Percentiles rank a stretch among this genome's conserved stretches.
Evolutionary conservation across 2,329 filamentous ascomycete species (phyloP).

Genomic region (Plectosphaerella sp.): DNA sequence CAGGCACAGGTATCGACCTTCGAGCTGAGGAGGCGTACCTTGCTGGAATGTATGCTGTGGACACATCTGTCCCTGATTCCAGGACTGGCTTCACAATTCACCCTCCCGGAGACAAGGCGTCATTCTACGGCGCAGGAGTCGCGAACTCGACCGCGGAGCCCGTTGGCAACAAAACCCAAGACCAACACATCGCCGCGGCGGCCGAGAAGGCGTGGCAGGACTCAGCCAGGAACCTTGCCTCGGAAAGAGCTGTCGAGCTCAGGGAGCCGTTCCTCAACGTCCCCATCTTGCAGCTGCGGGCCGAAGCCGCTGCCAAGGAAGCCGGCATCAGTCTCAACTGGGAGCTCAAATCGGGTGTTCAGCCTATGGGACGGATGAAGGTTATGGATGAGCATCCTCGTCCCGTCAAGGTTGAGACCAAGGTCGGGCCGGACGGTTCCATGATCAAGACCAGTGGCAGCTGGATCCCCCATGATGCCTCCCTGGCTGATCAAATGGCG

Average conservation of each 20-base stretch:
- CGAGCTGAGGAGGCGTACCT: constrained; percentile 82
- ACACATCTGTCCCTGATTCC: constrained; percentile 36
- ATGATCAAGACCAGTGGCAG: constrained; percentile 60
- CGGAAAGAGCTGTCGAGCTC: constrained; percentile 63
- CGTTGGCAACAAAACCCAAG: constrained; percentile 44
- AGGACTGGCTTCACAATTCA: constrained; percentile 53
- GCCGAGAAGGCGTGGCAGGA: constrained; percentile 62
- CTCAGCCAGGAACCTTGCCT: constrained; percentile 58
- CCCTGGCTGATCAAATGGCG: constrained; percentile 76
- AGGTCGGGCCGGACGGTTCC: constrained; percentile 57
- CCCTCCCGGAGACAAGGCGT: constrained; percentile 47
- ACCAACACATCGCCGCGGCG: constrained; percentile 61
- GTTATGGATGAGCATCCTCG: constrained; percentile 43
- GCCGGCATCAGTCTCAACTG: constrained; percentile 52
- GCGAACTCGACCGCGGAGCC: constrained; percentile 57
- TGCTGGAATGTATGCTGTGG: constrained; percentile 59
- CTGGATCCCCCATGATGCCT: constrained; percentile 71
- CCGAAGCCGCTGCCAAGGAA: constrained; percentile 53
- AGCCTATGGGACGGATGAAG: constrained; percentile 43
- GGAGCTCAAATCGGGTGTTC: constrained; percentile 44
- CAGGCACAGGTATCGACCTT: constrained; percentile 81
- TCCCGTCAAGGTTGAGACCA: constrained; percentile 50
- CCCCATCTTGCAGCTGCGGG: constrained; percentile 54
- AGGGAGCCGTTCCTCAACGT: constrained; percentile 69
- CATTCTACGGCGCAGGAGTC: constrained; percentile 61